A percentile compares a stretch with the other conserved stretches of the same genome.
Conservation (phyloP, 1,284 basidiomycete genomes). For the Pseudozyma sp. region DNA sequence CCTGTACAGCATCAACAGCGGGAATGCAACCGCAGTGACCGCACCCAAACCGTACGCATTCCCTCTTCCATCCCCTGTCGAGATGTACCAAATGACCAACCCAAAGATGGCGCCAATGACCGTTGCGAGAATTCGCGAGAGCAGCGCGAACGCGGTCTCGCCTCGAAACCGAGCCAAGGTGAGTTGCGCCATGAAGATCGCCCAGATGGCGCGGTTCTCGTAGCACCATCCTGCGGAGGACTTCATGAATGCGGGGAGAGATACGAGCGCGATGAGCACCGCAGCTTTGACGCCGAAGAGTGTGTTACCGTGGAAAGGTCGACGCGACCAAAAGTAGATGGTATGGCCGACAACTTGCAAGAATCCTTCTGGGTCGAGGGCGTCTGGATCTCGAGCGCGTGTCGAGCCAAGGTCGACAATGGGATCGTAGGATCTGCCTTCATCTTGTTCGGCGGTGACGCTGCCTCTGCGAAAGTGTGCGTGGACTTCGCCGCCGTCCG, state of each 20-base stretch:
- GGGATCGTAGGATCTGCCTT: constrained; percentile 10
- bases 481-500: constrained; percentile 5
- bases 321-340: constrained; percentile 32
- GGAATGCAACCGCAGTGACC: constrained; percentile 78
- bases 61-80: constrained; percentile 70
- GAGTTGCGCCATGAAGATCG: constrained; percentile 66
- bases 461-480: constrained; percentile 20
- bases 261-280: constrained; percentile 73
- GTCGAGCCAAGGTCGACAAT: constrained; percentile 71
- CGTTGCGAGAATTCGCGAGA: constrained; percentile 56
- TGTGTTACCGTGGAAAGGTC: constrained; percentile 66
- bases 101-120: constrained; percentile 74
- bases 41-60: constrained; percentile 81
- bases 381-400: constrained; percentile 78
- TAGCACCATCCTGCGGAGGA: constrained; percentile 62
- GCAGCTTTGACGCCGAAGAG: constrained; percentile 85
- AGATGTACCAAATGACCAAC: constrained; percentile 77
- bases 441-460: background rate
- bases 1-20: constrained; percentile 73
- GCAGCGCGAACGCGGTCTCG: constrained; percentile 61
- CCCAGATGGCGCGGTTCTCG: constrained; percentile 63
- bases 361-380: constrained; percentile 73
- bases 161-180: constrained; percentile 61
- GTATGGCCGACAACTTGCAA: constrained; percentile 54
- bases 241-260: constrained; percentile 56